Evolutionary conservation across 2,329 filamentous ascomycete genomes (phyloP), one percentile per base, ranked within the genome.

Genomic region (Beauveria sp.): DNA sequence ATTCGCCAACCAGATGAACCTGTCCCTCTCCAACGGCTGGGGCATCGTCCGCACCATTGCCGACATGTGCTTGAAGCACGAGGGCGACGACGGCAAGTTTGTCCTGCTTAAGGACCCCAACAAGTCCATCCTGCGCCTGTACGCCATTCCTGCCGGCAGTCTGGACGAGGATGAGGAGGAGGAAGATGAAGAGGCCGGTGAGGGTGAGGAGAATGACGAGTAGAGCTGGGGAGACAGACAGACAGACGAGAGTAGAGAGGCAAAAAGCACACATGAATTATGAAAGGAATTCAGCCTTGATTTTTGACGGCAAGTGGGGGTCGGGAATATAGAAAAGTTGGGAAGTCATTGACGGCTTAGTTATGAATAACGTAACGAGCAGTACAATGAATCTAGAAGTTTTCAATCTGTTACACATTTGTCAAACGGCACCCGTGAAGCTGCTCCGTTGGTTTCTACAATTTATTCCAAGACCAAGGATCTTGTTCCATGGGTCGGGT

Each of bases 41-140:
- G 95, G 95, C 76, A 98, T 99, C 67, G 95, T 99, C 64, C 91
- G 95, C 67, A 99, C 95, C 56, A 97, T 99, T 72, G 91, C 91
- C 69, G 95, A 99, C 77, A 96, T 98, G 89, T 89, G 88, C 70
- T 24, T 54, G 50, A 61, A 61, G 59, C 83, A 92, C 69, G 85
- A 87, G 75, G 85, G 87, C 76, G 82, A 84, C 59, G 87, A 86
- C 73, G 89, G 88, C 76, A 93, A 93, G 79, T 95, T 90, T 69
- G 87, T 95, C 52, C 81, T 89, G 22, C 85, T 88, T 72, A 89
- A 89, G 88, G 95, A 99, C 76, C 95, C 95, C 63, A 99, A 99
- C 83, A 98, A 97, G 87, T 86, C 89, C 63, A 91, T 97, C 66
- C 86, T 99, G 67, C 88, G 95, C 66, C 79, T 99, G 71, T 99